Evolutionary conservation across 345 rosid species (phyloP), one percentile per base, ranked within the genome.

Genomic region (Hypericum androsaemum): DNA sequence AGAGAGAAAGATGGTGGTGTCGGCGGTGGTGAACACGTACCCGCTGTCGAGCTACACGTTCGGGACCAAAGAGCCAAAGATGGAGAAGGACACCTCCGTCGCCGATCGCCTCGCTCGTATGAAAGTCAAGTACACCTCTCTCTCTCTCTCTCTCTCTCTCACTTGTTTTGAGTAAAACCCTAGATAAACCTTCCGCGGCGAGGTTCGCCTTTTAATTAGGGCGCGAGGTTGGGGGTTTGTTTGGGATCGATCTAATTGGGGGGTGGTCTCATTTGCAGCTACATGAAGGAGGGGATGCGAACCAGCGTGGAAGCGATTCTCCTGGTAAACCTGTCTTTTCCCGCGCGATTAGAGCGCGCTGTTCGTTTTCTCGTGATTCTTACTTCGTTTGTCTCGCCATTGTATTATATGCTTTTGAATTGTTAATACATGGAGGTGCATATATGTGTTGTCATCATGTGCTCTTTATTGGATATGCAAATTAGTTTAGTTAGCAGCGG

Each of bases 31-130:
- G 71, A 90, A 90, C 64, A 84, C 94, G 32, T 84, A 90, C 48
- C 98, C 98, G 41, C 70, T 87, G 45, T 80, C 96, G 43, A 90
- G 90, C 77, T 87, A 90, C 81, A 84, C 96, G 44, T 90, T 87
- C 61, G 92, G 96, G 50, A 87, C 95, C 56, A 87, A 90, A 61
- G 98, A 90, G 69, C 95, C 96, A 0, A 90, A 90, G 82, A 82
- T 90, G 72, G 96, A 87, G 69, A 87, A 84, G 67, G 96, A 90
- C 60, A 87, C 92, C 51, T 87, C 98, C 57, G 96, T 84, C 54
- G 95, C 96, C 45, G 96, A 87, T 70, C 95, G 98, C 14, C 96
- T 87, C 38, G 98, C 96, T 69, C 98, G 98, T 58, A 87, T 87
- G 96, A 90, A 87, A 90, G 77, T 83, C 78, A 90, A 84, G 98